Conservation (phyloP, 2,329 filamentous ascomycete species). For the Juglanconis juglandina region DNA sequence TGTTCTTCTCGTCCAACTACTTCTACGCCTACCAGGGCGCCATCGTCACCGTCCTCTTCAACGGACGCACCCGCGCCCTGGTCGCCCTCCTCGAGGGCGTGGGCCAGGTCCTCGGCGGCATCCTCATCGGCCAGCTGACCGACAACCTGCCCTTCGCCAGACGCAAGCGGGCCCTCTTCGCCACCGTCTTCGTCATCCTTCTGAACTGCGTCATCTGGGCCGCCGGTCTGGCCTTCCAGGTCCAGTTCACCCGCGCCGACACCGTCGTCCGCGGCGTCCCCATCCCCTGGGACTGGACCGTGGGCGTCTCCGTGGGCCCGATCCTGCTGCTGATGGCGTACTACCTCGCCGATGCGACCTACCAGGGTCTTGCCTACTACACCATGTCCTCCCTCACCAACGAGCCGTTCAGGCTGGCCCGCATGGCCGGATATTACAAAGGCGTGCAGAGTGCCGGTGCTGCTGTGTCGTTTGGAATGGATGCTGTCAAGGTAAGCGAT, state of each 20-base stretch:
- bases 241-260: constrained; percentile 36
- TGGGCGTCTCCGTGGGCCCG: constrained; percentile 22
- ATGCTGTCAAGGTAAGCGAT: constrained; percentile 28
- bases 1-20: constrained; percentile 81
- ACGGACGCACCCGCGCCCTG: constrained; percentile 69
- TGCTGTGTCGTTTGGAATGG: constrained; percentile 44
- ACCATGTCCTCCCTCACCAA: constrained; percentile 74
- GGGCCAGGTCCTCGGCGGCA: constrained; percentile 68
- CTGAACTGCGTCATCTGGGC: constrained; percentile 67
- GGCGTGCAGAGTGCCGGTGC: constrained; percentile 74
- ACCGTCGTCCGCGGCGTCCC: constrained; percentile 16
- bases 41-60: constrained; percentile 69
- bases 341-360: constrained; percentile 26
- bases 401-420: constrained; percentile 68
- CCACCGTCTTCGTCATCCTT: constrained; percentile 53
- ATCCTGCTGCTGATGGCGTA: constrained; percentile 26
- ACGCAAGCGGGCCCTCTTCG: constrained; percentile 57
- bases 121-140: constrained; percentile 61
- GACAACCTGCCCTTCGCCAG: constrained; percentile 56
- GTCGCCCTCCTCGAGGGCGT: constrained; percentile 70
- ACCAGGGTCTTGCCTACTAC: constrained; percentile 61
- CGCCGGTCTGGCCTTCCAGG: constrained; percentile 67
- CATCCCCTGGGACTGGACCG: constrained; percentile 27
- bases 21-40: constrained; percentile 80
- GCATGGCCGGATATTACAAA: constrained; percentile 78